These are phyloP conservation scores for Aspergillus caelatus DNA, from an alignment of 2,329 filamentous ascomycete species.

Conservation along the genomic window DNA sequence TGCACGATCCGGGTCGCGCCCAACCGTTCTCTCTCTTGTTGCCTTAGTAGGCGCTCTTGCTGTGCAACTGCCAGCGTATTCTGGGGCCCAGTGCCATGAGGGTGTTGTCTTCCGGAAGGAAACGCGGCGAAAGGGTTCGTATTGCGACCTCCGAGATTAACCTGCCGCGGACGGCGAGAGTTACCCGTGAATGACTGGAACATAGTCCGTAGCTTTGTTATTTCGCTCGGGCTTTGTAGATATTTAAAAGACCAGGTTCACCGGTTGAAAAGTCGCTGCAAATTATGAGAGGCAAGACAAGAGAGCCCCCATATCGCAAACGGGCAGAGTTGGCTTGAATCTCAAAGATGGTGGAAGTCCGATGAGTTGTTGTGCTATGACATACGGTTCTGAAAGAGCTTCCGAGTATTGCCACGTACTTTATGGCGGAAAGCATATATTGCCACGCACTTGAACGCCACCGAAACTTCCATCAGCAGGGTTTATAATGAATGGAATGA, in stretches of 20 bases:
- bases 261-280: constrained; percentile 13
- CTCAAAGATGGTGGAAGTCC: constrained; percentile 8
- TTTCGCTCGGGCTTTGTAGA: constrained; percentile 13
- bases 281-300: constrained; percentile 16
- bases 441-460: constrained; percentile 10
- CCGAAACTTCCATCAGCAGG: not conserved
- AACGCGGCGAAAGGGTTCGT: constrained; percentile 73
- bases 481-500: not conserved
- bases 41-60: constrained; percentile 77
- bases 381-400: not conserved
- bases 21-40: constrained; percentile 76
- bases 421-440: not conserved
- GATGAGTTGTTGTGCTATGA: constrained; percentile 3
- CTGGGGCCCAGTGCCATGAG: constrained; percentile 65
- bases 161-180: constrained; percentile 82
- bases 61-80: constrained; percentile 83
- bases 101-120: constrained; percentile 60
- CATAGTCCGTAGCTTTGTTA: constrained; percentile 57
- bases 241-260: constrained; percentile 10
- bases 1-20: constrained; percentile 77
- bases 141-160: constrained; percentile 87
- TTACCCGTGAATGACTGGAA: constrained; percentile 89
- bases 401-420: not conserved
- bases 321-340: not conserved
- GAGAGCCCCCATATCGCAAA: constrained; percentile 27